Base-by-base conservation (phyloP, 805 yeast genomes). In the Candida suzukii region DNA sequence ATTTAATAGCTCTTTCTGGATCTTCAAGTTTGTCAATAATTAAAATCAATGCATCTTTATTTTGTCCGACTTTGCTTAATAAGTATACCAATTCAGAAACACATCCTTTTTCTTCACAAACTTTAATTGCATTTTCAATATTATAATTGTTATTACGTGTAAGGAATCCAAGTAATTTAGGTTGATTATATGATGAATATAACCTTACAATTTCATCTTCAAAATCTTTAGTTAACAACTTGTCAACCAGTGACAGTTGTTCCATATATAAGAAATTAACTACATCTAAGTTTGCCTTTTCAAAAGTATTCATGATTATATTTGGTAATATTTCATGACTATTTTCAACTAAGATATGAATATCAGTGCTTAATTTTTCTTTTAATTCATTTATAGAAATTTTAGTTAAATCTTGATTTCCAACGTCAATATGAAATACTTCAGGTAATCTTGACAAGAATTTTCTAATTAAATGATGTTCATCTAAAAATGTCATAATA, bases 21-120 rank as follows among this genome's bases (percentile, higher is more conserved):
- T 91, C 93, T 41, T 81, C 71, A 39, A 90, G 63, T 50, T 85
- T 74, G 47, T 85, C 83, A 31, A 88, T 78, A 14, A 93, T 88
- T 34, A 93, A 66, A 43, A 69, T 73, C 51, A 91, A 63, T 0
- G 98, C 98, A 46, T 77, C 74, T 46, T 72, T 73, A 42, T 80
- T 78, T 49, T 85, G 84, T 1, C 99, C 98, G 21, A 85, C 80
- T 51, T 78, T 77, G 4, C 95, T 95, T 46, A 87, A 70, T 25
- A 93, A 61, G 53, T 78, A 88, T 0, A 93, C 95, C 32, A 88
- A 67, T 53, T 91, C 98, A 32, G 81, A 77, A 32, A 70, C 71
- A 32, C 73, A 70, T 1, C 70, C 69, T 19, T 70, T 64, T 11
- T 56, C 44, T 45, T 79, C 78, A 52, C 95, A 86, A 1, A 82